Base-by-base conservation (phyloP, 2,329 filamentous ascomycete species). In the Apiospora koreana region DNA sequence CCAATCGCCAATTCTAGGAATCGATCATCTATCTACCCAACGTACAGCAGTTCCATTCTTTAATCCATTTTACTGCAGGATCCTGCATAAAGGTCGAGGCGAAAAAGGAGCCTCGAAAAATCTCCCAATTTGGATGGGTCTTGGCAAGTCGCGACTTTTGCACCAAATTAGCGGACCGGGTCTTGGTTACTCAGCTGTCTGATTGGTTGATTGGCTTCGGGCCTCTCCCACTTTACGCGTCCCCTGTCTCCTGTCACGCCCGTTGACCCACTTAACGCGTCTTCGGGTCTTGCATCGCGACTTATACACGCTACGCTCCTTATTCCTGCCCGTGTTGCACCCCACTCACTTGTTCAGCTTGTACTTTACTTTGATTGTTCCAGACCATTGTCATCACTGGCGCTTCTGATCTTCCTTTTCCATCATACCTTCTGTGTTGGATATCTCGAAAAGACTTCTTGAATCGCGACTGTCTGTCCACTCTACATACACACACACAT, bases 301-400 rank as follows among this genome's bases (percentile, higher is more conserved):
- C 64, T 66, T 66, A 66, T 45, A 66, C 64, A 66, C 42, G 54
- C 54, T 62, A 66, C 42, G 54, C 54, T 62, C 54, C 54, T 62
- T 62, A 62, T 62, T 62, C 54, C 54, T 62, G 31, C 31, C 31
- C 54, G 28, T 58, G 28, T 18, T 38, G 54, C 54, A 62, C 18
- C 54, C 31, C 54, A 62, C 54, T 38, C 54, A 38, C 50, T 35
- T 31, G 50, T 58, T 31, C 50, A 62, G 54, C 28, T n/a, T 18
- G 8, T 62, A 38, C 28, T 38, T 38, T 62, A 38, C 54, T n/a
- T 38, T 35, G 35, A 21, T 62, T 62, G 54, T 62, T 62, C 54
- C 54, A n/a, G 35, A 35, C 54, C 28, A n/a, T 62, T 62, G 54
- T 62, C 54, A 38, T 16, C 54, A 38, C 21, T 12, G 31, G 31